Evolutionary conservation across 2,329 filamentous ascomycete species (phyloP).

Genomic region (Fusarium praegraminearum): DNA sequence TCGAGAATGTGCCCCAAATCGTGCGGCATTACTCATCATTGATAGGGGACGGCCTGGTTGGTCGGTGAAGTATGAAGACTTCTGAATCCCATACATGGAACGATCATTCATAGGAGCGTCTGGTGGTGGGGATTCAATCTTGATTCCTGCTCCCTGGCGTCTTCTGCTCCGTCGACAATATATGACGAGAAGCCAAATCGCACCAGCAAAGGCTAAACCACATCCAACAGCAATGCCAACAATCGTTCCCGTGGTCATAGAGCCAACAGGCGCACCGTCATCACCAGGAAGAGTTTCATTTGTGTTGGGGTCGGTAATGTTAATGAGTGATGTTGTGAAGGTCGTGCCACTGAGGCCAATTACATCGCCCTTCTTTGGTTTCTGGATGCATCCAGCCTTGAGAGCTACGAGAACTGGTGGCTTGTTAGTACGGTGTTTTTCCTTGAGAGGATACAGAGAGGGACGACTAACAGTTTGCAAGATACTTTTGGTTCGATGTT

Average conservation of each 20-base stretch:
- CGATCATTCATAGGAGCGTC: background rate
- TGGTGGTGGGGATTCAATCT: constrained; percentile 14
- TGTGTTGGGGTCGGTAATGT: constrained; percentile 55
- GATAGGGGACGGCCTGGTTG: background rate
- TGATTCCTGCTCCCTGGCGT: constrained; percentile 5
- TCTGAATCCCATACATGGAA: background rate
- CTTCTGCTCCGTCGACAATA: constrained; percentile 57
- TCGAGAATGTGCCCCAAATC: constrained; percentile 6
- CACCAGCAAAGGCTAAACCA: constrained; percentile 57
- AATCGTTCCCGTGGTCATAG: constrained; percentile 63
- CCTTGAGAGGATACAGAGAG: too few species aligned
- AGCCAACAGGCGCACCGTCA: constrained; percentile 36
- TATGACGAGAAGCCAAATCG: constrained; percentile 58
- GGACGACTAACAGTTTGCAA: constrained; percentile 60
- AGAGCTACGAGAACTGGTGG: constrained; percentile 55
- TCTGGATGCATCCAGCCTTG: constrained; percentile 61
- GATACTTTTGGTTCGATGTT: constrained; percentile 56
- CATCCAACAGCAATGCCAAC: constrained; percentile 65
- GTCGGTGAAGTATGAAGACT: constrained; percentile 1
- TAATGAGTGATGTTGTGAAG: constrained; percentile 55
- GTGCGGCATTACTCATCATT: background rate
- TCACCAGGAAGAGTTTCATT: constrained; percentile 45
- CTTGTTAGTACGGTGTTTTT: too few species aligned
- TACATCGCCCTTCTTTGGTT: constrained; percentile 53
- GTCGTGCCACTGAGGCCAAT: constrained; percentile 58